Percentiles rank a stretch among this genome's conserved stretches.
Evolutionary conservation across 306 rosid genomes (phyloP).

Genomic region (Vachellia pachyceras): DNA sequence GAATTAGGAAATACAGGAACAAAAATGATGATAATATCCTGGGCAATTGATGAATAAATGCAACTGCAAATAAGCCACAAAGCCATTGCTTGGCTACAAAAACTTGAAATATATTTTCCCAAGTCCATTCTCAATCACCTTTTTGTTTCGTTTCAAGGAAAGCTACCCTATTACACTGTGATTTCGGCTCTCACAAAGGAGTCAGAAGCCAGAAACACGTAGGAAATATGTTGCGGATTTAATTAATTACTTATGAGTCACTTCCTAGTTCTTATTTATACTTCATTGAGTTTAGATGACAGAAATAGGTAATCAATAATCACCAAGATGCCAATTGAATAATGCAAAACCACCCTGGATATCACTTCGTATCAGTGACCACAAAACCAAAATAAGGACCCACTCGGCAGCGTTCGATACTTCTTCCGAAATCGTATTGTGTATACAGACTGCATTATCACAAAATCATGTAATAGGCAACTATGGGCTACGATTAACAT

Average conservation of each 20-base stretch:
- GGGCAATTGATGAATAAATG: not conserved
- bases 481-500: conserved; percentile 13
- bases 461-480: conserved; percentile 17
- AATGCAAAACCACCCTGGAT: not conserved
- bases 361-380: not conserved
- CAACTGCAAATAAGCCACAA: not conserved
- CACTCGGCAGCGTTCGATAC: conserved; percentile 10
- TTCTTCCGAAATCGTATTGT: conserved; percentile 23
- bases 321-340: not conserved
- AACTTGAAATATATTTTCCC: not conserved
- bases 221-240: not conserved
- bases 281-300: not conserved
- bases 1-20: not conserved
- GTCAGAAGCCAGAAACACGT: not conserved
- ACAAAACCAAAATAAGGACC: conserved; percentile 9
- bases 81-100: not conserved
- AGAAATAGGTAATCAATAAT: not conserved
- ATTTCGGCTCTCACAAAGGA: conserved; percentile 8
- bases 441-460: conserved; percentile 21
- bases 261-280: not conserved
- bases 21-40: not conserved
- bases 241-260: not conserved
- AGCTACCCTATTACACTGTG: not conserved
- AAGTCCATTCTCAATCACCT: not conserved
- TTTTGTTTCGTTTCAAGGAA: not conserved